Evolutionary conservation across 2,329 filamentous ascomycete species (phyloP).

Genomic region (Cladophialophora chaetospira): DNA sequence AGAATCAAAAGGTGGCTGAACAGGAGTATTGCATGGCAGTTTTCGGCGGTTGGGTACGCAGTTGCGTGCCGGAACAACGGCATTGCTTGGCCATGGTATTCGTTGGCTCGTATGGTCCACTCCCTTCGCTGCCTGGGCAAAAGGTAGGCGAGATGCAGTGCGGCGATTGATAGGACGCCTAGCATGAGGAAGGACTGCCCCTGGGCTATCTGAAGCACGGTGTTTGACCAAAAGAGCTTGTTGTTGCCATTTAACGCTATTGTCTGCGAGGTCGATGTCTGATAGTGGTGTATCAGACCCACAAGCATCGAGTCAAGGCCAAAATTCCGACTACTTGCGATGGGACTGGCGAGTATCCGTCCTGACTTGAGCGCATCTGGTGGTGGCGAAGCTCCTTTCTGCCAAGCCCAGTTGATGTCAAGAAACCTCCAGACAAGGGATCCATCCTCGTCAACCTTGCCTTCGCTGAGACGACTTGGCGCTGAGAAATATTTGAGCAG

Average conservation of each 20-base stretch:
- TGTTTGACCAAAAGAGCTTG: conserved; percentile 6
- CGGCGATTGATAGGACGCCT: conserved; percentile 5
- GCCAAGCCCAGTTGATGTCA: neutral
- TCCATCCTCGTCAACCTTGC: neutral
- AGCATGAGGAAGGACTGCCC: conserved; percentile 7
- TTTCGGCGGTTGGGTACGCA: conserved; percentile 2
- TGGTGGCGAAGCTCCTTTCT: neutral
- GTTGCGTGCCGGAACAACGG: conserved; percentile 30
- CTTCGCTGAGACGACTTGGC: neutral
- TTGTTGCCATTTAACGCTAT: neutral
- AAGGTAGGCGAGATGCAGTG: conserved; percentile 21
- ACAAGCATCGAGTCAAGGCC: neutral
- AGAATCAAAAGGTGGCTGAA: conserved; percentile 27
- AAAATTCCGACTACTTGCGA: neutral
- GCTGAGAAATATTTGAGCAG: conserved; percentile 5
- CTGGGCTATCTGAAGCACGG: conserved; percentile 6
- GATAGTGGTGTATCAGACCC: conserved; percentile 6
- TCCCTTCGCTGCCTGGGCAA: conserved; percentile 25
- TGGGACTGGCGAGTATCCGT: neutral
- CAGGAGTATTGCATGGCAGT: conserved; percentile 16
- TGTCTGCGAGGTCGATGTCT: neutral
- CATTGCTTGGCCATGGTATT: conserved; percentile 36
- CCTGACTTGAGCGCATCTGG: neutral
- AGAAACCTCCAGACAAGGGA: neutral
- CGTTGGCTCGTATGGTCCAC: conserved; percentile 27